Evolutionary conservation across 371 early-diverging fungal species (phyloP), one percentile per base, ranked within the genome.

Genomic region (Mucor lusitanicus): DNA sequence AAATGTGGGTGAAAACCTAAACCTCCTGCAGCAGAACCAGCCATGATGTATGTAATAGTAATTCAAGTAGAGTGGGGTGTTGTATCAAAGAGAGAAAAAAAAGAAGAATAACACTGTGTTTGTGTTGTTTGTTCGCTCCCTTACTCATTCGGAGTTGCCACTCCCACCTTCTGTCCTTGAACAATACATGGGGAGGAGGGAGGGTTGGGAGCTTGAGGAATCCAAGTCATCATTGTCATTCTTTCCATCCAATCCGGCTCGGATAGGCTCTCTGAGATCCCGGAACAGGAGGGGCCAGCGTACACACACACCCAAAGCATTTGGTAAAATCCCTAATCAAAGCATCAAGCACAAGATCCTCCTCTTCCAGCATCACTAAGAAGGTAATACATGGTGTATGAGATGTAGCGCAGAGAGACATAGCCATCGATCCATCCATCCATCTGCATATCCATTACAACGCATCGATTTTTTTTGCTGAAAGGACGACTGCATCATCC

Each of bases 1-100:
- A 78, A 68, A 60, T 84, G 84, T 65, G 84, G 84, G 65, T 78
- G 78, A 67, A 84, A 84, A 59, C 83, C 83, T 63, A 80, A 74
- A 69, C 68, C 77, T 71, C 74, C 73, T 55, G 77, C 75, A 65
- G 78, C 76, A 64, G 71, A 73, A 67, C 76, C 78, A 69, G 79
- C 77, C 82, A 79, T 82, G 56, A 39, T 67, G 30, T 39, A 55
- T 61, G 60, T 59, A 54, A 46, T 46, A 61, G 42, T 53, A 28
- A 59, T 40, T 59, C 23, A 50, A 23, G 59, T 44, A 63, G 50
- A 42, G 56, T 56, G 42, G 64, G 42, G 63, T 40, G 53, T 46
- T 21, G 48, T 46, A 25, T 25, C 19, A 23, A 53, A 53, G 33
- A 53, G 15, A 53, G 23, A 53, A 53, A 53, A 53, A 9, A 25